phyloP scores from a whole-genome alignment of 1,284 basidiomycete genomes.

The Pseudozyma flocculosa region DNA sequence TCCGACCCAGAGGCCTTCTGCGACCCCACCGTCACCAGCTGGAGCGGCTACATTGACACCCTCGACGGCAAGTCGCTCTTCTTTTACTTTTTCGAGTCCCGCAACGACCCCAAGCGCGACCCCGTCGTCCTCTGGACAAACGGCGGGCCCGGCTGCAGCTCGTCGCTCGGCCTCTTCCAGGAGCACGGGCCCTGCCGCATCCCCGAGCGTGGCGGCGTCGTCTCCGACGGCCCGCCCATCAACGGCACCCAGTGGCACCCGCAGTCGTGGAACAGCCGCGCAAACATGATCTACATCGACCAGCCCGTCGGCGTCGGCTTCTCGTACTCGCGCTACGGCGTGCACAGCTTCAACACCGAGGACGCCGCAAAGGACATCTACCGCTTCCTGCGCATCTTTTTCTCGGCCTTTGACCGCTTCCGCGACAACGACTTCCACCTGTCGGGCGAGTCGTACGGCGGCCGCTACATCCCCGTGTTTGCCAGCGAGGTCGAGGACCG shows the following conservation, averaged over 20 bases:
- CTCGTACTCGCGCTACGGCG: conserved; percentile 71
- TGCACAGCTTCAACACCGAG: conserved; percentile 52
- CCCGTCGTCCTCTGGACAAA: conserved; percentile 62
- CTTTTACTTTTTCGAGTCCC: conserved; percentile 82
- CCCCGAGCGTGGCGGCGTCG: conserved; percentile 18
- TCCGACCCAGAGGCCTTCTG: conserved; percentile 46
- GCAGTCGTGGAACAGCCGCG: conserved; percentile 68
- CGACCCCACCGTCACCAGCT: conserved; percentile 49
- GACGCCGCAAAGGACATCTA: conserved; percentile 57
- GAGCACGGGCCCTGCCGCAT: conserved; percentile 65
- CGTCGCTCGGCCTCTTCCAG: conserved; percentile 65
- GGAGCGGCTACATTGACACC: conserved; percentile 64
- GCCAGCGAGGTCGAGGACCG: conserved; percentile 77
- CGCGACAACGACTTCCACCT: conserved; percentile 48
- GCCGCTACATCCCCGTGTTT: conserved; percentile 80
- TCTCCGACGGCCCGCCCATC: conserved; percentile 45
- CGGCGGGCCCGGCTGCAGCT: conserved; percentile 57
- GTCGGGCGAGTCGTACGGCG: conserved; percentile 59
- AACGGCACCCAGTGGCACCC: conserved; percentile 68
- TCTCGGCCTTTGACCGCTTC: conserved; percentile 54
- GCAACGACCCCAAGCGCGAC: conserved; percentile 68
- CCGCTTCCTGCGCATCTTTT: conserved; percentile 59
- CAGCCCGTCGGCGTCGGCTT: conserved; percentile 72
- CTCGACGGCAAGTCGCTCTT: conserved; percentile 70
- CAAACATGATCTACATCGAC: conserved; percentile 72